Percentiles rank a stretch among this genome's conserved stretches.
phyloP scores from a whole-genome alignment of 1,284 basidiomycete species.

The Singerocomus inundabilis region DNA sequence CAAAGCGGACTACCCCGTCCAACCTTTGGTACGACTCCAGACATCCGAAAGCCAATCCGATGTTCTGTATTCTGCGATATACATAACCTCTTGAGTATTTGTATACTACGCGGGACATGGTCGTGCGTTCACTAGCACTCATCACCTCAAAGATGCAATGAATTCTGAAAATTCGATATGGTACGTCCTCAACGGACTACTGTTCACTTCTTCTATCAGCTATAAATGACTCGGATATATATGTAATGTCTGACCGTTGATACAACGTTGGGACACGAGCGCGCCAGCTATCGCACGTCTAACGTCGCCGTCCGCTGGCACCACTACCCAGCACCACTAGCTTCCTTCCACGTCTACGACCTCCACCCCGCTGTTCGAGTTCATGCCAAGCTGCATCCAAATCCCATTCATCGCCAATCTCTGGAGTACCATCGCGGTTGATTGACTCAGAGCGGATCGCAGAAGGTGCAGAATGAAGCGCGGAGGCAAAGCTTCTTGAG shows the following conservation, averaged over 20 bases:
- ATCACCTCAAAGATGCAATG: not conserved
- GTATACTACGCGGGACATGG: too few species aligned
- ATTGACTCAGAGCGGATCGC: constrained; percentile 13
- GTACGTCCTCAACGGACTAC: too few species aligned
- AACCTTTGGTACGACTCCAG: too few species aligned
- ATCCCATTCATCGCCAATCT: constrained; percentile 67
- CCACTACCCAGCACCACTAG: constrained; percentile 67
- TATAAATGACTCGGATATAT: constrained; percentile 6
- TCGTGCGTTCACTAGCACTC: not conserved
- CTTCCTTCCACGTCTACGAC: constrained; percentile 58
- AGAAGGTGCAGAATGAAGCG: constrained; percentile 48
- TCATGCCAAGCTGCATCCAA: constrained; percentile 81
- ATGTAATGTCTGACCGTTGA: constrained; percentile 10
- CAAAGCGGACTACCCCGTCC: too few species aligned
- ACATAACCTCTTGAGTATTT: too few species aligned
- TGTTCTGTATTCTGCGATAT: too few species aligned
- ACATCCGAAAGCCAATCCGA: too few species aligned
- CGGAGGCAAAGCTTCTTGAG: constrained; percentile 72
- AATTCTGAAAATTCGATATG: not conserved
- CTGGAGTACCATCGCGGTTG: constrained; percentile 30
- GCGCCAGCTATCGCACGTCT: constrained; percentile 15
- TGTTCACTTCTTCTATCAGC: too few species aligned
- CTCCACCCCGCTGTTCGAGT: constrained; percentile 55
- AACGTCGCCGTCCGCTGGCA: constrained; percentile 45
- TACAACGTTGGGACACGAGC: constrained; percentile 17